Percentiles rank a stretch among this genome's conserved stretches.
Evolutionary conservation across 2,329 filamentous ascomycete genomes (phyloP).

Genomic region (Fusarium floridanum): DNA sequence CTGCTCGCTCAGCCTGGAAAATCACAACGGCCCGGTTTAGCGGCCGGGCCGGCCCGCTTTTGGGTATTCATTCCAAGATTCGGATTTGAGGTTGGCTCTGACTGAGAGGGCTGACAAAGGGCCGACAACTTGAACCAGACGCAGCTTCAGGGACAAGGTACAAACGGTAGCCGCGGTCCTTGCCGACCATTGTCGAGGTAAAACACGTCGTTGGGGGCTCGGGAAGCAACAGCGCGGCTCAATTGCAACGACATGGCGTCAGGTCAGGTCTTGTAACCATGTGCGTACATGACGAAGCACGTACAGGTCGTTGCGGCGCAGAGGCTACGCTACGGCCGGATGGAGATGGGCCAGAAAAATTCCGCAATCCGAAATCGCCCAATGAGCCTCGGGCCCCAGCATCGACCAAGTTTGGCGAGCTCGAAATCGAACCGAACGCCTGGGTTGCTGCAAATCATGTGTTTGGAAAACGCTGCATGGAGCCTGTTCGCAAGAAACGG

Average conservation of each 20-base stretch:
- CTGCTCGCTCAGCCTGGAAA: constrained; percentile 31
- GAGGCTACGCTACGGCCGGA: constrained; percentile 29
- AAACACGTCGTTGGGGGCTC: neutral
- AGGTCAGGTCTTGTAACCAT: constrained; percentile 16
- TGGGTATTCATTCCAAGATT: constrained; percentile 29
- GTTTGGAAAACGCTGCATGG: constrained; percentile 44
- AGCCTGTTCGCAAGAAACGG: constrained; percentile 41
- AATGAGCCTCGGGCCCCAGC: constrained; percentile 29
- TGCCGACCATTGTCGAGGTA: neutral
- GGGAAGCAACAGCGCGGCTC: constrained; percentile 21
- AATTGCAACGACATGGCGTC: constrained; percentile 21
- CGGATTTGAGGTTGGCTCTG: constrained; percentile 10
- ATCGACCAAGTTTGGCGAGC: constrained; percentile 32
- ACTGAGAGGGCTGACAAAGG: constrained; percentile 6
- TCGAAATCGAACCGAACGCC: constrained; percentile 40
- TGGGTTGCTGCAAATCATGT: constrained; percentile 52
- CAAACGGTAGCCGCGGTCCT: neutral
- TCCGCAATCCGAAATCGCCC: constrained; percentile 29
- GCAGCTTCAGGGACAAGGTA: constrained; percentile 4
- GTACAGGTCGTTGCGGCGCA: constrained; percentile 18
- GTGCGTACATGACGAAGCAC: constrained; percentile 16
- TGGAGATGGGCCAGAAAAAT: constrained; percentile 33
- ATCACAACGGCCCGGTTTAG: constrained; percentile 43
- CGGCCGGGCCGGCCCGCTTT: constrained; percentile 46
- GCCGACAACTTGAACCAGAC: constrained; percentile 8